phyloP scores from a whole-genome alignment of 257 asterid genomes.

The Solanum tacnaense region DNA sequence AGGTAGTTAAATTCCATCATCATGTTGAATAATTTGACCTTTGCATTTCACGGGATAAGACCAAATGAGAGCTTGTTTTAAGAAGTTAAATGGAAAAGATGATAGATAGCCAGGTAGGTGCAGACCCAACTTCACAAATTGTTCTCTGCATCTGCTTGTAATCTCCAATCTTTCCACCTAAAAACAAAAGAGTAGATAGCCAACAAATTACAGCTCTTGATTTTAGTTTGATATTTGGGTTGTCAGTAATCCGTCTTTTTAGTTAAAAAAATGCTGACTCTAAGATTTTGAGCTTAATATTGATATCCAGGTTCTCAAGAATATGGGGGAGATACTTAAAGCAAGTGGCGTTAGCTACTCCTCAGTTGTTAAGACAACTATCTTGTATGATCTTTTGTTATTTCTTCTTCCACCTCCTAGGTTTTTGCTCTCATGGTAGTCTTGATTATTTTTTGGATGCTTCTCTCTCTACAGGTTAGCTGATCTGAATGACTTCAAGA shows the following conservation, averaged over 20 bases:
- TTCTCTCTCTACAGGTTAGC: conserved; percentile 57
- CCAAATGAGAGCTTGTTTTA: background rate
- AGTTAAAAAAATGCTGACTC: background rate
- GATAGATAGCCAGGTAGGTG: background rate
- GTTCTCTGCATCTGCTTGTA: background rate
- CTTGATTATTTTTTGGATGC: background rate
- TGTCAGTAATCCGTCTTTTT: background rate
- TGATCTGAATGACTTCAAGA: conserved; percentile 91
- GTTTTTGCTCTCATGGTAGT: background rate
- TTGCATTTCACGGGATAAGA: background rate
- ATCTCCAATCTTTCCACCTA: background rate
- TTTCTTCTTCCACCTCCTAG: background rate
- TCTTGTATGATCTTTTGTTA: conserved; percentile 45
- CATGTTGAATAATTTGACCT: background rate
- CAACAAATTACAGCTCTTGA: background rate
- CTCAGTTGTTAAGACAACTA: conserved; percentile 97
- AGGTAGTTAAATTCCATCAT: background rate
- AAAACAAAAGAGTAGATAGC: background rate
- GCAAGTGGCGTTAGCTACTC: conserved; percentile 82
- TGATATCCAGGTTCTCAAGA: conserved; percentile 63
- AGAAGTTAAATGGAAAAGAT: background rate
- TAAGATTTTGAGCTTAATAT: background rate
- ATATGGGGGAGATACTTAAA: conserved; percentile 96
- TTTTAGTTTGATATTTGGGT: background rate
- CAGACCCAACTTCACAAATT: background rate